phyloP scores from a whole-genome alignment of 257 asterid genomes.

The Perilla frutescens region DNA sequence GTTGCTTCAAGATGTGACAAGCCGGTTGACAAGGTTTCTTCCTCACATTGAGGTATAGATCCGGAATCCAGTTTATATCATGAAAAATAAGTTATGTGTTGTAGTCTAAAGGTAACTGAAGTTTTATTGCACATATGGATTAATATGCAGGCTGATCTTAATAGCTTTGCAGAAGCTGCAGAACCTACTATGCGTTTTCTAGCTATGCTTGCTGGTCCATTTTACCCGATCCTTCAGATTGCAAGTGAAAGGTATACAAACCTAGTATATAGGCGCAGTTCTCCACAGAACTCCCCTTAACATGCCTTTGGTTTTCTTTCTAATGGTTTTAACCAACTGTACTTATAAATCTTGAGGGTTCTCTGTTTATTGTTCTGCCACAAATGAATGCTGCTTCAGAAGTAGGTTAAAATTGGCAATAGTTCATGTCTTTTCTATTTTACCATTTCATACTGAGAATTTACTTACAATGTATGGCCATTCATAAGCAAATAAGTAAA shows the following conservation, averaged over 20 bases:
- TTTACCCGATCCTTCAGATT: conserved; percentile 81
- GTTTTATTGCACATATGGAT: conserved; percentile 38
- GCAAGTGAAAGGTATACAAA: conserved; percentile 83
- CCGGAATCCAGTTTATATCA: conserved; percentile 22
- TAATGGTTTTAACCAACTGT: conserved; percentile 6
- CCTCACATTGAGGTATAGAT: conserved; percentile 91
- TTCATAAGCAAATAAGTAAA: neutral
- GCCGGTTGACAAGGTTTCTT: conserved; percentile 81
- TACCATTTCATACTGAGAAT: neutral
- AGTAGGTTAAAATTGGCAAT: conserved; percentile 24
- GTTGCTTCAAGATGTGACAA: conserved; percentile 91
- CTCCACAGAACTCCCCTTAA: conserved; percentile 18
- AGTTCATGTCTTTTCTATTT: conserved; percentile 10
- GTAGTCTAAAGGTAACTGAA: conserved; percentile 33
- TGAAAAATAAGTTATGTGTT: conserved; percentile 29
- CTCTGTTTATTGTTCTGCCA: neutral
- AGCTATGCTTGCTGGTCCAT: conserved; percentile 95
- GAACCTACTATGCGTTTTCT: conserved; percentile 84
- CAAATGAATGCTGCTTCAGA: conserved; percentile 27
- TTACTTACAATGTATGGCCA: neutral
- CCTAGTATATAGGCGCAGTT: conserved; percentile 35
- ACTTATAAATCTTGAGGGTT: conserved; percentile 1
- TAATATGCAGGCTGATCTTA: conserved; percentile 82
- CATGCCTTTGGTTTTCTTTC: conserved; percentile 23
- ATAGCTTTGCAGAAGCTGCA: conserved; percentile 78